These are phyloP conservation scores for Actinomucor elegans DNA, from an alignment of 371 early-diverging fungal species.

Conservation along the genomic window DNA sequence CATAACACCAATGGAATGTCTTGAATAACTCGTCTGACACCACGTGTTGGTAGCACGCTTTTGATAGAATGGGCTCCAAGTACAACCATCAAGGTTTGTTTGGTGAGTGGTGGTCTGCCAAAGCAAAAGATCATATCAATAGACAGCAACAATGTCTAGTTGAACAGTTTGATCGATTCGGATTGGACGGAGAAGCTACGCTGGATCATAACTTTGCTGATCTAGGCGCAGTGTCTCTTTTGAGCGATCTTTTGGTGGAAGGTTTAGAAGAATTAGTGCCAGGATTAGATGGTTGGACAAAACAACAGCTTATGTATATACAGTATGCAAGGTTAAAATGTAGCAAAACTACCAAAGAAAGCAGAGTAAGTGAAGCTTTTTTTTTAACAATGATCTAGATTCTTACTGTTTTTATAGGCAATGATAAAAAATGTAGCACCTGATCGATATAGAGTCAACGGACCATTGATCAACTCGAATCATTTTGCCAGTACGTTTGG, in stretches of 20 bases:
- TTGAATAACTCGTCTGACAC: conserved; percentile 8
- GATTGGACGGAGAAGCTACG: conserved; percentile 62
- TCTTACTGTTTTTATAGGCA: not conserved
- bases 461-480: conserved; percentile 61
- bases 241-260: conserved; percentile 5
- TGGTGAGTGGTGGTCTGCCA: conserved; percentile 66
- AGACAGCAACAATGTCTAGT: conserved; percentile 57
- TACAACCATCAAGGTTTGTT: conserved; percentile 49
- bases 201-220: conserved; percentile 76
- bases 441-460: conserved; percentile 63
- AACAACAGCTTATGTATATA: conserved; percentile 62
- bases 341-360: conserved; percentile 45
- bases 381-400: not conserved
- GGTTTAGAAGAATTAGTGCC: conserved; percentile 17
- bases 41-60: conserved; percentile 48
- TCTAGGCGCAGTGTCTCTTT: conserved; percentile 53
- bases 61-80: conserved; percentile 56
- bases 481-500: conserved; percentile 68
- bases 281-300: conserved; percentile 49
- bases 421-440: conserved; percentile 38
- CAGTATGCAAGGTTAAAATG: conserved; percentile 61
- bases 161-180: conserved; percentile 36
- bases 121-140: conserved; percentile 50
- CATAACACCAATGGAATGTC: conserved; percentile 9
- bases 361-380: conserved; percentile 34